Evolutionary conservation across 2,329 filamentous ascomycete genomes (phyloP).

Genomic region (Aureobasidium namibiae): DNA sequence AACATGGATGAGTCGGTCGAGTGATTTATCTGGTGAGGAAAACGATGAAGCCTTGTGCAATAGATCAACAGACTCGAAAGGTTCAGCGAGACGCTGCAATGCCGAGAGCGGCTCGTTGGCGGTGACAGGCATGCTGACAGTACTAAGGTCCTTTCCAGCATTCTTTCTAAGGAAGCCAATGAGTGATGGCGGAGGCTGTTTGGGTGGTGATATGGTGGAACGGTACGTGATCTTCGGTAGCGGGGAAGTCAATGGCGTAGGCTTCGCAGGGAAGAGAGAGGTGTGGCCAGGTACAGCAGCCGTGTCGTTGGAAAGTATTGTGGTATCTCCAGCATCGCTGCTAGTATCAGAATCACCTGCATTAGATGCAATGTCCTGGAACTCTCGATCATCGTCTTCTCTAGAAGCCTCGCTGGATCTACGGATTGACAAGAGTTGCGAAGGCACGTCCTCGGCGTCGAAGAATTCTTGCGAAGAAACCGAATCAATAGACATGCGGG

Average conservation of each 20-base stretch:
- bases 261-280: slow-evolving; percentile 62
- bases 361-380: slow-evolving; percentile 32
- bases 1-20: slow-evolving; percentile 73
- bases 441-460: slow-evolving; percentile 66
- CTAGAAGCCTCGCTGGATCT: slow-evolving; percentile 59
- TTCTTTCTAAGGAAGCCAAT: slow-evolving; percentile 96
- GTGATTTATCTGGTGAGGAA: slow-evolving; percentile 44
- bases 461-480: slow-evolving; percentile 85
- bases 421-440: slow-evolving; percentile 67
- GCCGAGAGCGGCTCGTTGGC: slow-evolving; percentile 88
- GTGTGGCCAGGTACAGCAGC: slow-evolving; percentile 11
- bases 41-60: slow-evolving; percentile 62
- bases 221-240: slow-evolving; percentile 60
- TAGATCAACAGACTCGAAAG: slow-evolving; percentile 81
- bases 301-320: slow-evolving; percentile 19
- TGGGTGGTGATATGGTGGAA: slow-evolving; percentile 61
- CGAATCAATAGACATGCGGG: slow-evolving; percentile 70
- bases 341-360: slow-evolving; percentile 55
- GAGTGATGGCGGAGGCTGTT: slow-evolving; percentile 74
- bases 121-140: slow-evolving; percentile 95
- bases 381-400: slow-evolving; percentile 42
- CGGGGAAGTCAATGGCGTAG: slow-evolving; percentile 70
- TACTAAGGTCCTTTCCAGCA: slow-evolving; percentile 93
- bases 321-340: slow-evolving; percentile 46
- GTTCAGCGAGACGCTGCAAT: slow-evolving; percentile 81